Conservation (phyloP, 306 rosid genomes). For the Cicer pinnatifidum region DNA sequence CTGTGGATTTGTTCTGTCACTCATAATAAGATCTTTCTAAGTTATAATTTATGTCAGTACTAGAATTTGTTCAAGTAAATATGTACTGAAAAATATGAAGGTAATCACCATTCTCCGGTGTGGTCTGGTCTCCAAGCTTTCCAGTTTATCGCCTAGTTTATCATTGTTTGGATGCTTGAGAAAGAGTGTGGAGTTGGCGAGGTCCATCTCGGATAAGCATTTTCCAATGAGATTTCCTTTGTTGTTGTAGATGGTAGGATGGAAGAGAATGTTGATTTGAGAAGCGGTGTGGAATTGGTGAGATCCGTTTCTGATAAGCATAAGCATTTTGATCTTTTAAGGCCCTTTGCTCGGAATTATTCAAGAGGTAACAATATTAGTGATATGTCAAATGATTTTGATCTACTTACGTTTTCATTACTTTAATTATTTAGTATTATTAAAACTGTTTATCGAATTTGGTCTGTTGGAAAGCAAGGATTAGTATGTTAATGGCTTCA, state of each 20-base stretch:
- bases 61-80: slow-evolving; percentile 24
- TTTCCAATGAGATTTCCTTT: slow-evolving; percentile 41
- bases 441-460: slow-evolving; percentile 16
- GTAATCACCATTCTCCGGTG: not conserved
- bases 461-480: slow-evolving; percentile 19
- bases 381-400: not conserved
- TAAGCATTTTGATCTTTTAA: slow-evolving; percentile 74
- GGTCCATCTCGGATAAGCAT: not conserved
- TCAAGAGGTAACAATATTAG: slow-evolving; percentile 64
- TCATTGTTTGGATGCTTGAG: slow-evolving; percentile 29
- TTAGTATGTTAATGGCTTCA: slow-evolving; percentile 33
- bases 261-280: slow-evolving; percentile 54
- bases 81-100: not conserved
- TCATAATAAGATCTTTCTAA: not conserved
- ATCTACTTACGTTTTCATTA: not conserved
- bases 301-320: slow-evolving; percentile 72
- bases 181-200: slow-evolving; percentile 11
- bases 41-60: slow-evolving; percentile 10
- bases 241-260: slow-evolving; percentile 57
- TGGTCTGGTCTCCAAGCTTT: slow-evolving; percentile 11
- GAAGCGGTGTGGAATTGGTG: slow-evolving; percentile 59
- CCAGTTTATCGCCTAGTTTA: slow-evolving; percentile 7
- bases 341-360: slow-evolving; percentile 79
- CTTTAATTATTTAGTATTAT: slow-evolving; percentile 17
- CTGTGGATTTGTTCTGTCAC: not conserved